These are phyloP conservation scores for Phytophthora pisi DNA, from an alignment of 352 stramenopile genomes.

Conservation along the genomic window DNA sequence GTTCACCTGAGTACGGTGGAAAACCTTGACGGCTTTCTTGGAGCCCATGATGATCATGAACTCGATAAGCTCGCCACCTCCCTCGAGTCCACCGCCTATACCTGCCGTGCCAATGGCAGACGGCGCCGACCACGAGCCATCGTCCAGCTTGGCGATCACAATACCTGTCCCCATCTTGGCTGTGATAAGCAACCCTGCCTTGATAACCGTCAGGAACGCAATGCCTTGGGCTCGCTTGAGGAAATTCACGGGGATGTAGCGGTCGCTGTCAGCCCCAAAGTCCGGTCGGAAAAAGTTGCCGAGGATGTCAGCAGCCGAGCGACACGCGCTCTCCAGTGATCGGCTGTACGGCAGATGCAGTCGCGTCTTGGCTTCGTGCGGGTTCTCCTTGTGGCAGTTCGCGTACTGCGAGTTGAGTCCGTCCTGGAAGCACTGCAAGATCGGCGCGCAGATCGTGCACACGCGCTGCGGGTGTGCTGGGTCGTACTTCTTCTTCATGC, in stretches of 20 bases:
- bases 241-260: slow-evolving; percentile 80
- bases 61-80: slow-evolving; percentile 93
- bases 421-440: slow-evolving; percentile 78
- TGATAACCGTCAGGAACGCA: slow-evolving; percentile 87
- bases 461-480: slow-evolving; percentile 76
- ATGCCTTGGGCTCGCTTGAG: slow-evolving; percentile 84
- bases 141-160: slow-evolving; percentile 89
- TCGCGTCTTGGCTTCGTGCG: slow-evolving; percentile 71
- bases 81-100: slow-evolving; percentile 86
- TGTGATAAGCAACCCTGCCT: slow-evolving; percentile 83
- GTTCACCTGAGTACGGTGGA: slow-evolving; percentile 90
- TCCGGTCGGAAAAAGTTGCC: slow-evolving; percentile 82
- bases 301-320: slow-evolving; percentile 77
- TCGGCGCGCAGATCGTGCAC: slow-evolving; percentile 80
- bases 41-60: slow-evolving; percentile 96
- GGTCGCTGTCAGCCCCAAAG: slow-evolving; percentile 72
- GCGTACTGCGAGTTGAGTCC: slow-evolving; percentile 73
- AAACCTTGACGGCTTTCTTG: slow-evolving; percentile 90
- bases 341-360: slow-evolving; percentile 78
- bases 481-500: slow-evolving; percentile 69
- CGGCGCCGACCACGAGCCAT: slow-evolving; percentile 91
- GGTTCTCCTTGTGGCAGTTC: slow-evolving; percentile 86
- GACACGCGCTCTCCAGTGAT: slow-evolving; percentile 79
- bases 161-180: slow-evolving; percentile 86
- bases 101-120: slow-evolving; percentile 93